Base-by-base conservation (phyloP, 2,329 filamentous ascomycete genomes). In the Ceratocystis albifundus region DNA sequence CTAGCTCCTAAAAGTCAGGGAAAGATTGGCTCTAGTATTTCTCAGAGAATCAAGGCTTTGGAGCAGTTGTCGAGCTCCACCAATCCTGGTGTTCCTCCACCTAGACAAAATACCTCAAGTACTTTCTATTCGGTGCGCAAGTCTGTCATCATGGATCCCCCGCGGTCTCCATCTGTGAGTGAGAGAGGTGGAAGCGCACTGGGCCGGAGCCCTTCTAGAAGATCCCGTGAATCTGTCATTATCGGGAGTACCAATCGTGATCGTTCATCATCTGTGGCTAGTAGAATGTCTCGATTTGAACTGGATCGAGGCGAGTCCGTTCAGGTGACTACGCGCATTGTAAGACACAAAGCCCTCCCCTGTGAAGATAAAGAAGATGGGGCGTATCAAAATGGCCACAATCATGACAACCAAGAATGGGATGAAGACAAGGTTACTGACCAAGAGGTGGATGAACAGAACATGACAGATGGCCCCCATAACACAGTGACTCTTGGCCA, bases 21-120 rank as follows among this genome's bases (percentile, higher is more conserved):
- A 70, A 94, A 89, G 71, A 83, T 97, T 28, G 92, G 90, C 6
- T 91, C 89, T 7, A 91, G 90, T 70, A 96, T 99, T 68, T 95
- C 93, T 2, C 90, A 93, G 74, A 87, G 94, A 53, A 97, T 87
- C 74, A 95, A 96, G 75, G 91, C 92, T 5, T 79, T 99, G 65
- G 89, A 96, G 73, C 92, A 90, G 74, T 81, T 94, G 70, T 81
- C 86, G 68, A 76, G 80, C 8, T 69, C 20, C 17, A 62, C 32
- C 20, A 46, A 57, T 7, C 30, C 62, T 20, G 67, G 32, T 15
- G 15, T 41, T 25, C 25, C 48, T n/a, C 64, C 65, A 15, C 50
- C 48, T 4, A 62, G 78, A 79, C 44, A 74, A 78, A 17, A 78
- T 80, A 66, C 68, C 2, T 78, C 80, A 4, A 79, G 84, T 6